Evolutionary conservation across 1,284 basidiomycete species (phyloP).

Genomic region (Porogramme epimiltina): DNA sequence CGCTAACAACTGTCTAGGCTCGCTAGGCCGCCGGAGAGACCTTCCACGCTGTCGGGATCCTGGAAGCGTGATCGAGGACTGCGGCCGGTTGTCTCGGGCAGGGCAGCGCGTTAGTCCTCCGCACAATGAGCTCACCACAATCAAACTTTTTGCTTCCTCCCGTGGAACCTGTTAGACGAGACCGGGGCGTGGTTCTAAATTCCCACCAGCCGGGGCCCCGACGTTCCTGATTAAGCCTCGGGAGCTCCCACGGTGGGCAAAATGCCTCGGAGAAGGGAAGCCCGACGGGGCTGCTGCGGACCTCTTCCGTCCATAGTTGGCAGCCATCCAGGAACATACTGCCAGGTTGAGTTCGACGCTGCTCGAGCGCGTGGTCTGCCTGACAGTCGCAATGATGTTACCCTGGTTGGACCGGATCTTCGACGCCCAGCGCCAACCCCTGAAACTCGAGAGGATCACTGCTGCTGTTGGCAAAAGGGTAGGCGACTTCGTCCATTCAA

Average conservation of each 20-base stretch:
- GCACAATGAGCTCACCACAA: neutral
- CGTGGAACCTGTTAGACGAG: too few species aligned
- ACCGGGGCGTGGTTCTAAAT: neutral
- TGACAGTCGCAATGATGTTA: neutral
- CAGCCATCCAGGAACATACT: neutral
- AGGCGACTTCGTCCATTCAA: neutral
- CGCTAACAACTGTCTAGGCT: too few species aligned
- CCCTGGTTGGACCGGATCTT: too few species aligned
- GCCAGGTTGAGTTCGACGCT: neutral
- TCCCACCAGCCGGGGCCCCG: slow-evolving; percentile 17
- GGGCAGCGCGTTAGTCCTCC: neutral
- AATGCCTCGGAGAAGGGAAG: slow-evolving; percentile 5
- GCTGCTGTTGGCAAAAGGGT: too few species aligned
- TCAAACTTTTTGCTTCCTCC: too few species aligned
- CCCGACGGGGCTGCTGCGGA: slow-evolving; percentile 16
- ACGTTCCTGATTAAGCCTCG: slow-evolving; percentile 18
- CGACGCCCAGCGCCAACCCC: too few species aligned
- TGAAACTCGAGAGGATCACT: too few species aligned
- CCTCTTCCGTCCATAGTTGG: slow-evolving; percentile 6
- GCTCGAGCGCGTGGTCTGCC: slow-evolving; percentile 6
- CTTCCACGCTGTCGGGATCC: slow-evolving; percentile 3
- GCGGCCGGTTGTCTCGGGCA: slow-evolving; percentile 11
- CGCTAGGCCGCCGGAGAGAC: too few species aligned
- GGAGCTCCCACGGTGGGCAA: slow-evolving; percentile 3
- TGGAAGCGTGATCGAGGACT: slow-evolving; percentile 9